Evolutionary conservation across 2,329 filamentous ascomycete species (phyloP), one percentile per base, ranked within the genome.

Genomic region (Penicillium sp.): DNA sequence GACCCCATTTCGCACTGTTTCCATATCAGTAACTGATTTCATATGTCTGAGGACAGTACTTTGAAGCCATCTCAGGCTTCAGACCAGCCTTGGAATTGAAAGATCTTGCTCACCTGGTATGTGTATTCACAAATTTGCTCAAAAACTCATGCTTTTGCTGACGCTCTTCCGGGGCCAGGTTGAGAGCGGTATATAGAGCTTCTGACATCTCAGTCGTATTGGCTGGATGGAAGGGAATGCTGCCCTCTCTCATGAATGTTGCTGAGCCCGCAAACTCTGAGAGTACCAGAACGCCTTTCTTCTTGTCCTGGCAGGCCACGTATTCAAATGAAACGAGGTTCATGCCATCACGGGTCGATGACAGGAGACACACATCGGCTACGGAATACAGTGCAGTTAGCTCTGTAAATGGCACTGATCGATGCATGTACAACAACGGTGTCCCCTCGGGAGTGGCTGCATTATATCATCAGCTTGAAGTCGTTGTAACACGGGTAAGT

Each of bases 321-420:
- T 97, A 98, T 78, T 98, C 94, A 78, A 96, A 97, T 0, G 92
- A 94, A 22, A 98, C 94, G 14, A 98, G 85, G 76, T 98, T 98
- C 93, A 98, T 97, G 71, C 94, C 94, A 72, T 98, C 94, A 46
- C 94, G 89, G 5, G 90, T 96, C 0, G 91, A 97, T 3, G 90
- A 94, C 43, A 96, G 92, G 5, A 97, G 84, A 73, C 93, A 96
- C 52, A 91, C 90, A 73, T 97, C 93, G 2, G 91, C 92, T 19
- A 94, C 87, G 22, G 91, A 90, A 74, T 98, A 98, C 6, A 98
- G 83, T 0, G 93, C 92, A n/a, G 93, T 92, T 38, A 98, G 85
- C 78, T 97, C 93, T 61, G 96, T 91, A 70, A 97, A 97, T n/a
- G 86, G 85, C 67, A 97, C 90, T 2, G 91, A 95, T 8, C 96